A percentile compares a stretch with the other conserved stretches of the same genome.
Conservation (phyloP, 208 protist genomes). For the Leishmania aethiopica region DNA sequence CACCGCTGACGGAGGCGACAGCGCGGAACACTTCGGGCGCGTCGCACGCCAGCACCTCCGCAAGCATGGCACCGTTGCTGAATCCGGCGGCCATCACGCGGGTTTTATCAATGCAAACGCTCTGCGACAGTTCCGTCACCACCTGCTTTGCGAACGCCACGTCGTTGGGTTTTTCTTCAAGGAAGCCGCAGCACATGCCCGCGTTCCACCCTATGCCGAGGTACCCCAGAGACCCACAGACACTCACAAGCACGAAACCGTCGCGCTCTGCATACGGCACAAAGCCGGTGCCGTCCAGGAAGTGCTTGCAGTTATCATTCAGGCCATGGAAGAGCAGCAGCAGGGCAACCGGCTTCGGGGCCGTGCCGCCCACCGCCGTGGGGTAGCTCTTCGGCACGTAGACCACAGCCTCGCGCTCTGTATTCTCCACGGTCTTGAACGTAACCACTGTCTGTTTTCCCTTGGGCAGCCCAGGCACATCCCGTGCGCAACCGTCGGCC, state of each 20-base stretch:
- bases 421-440: conserved; percentile 25
- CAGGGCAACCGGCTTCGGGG: conserved; percentile 26
- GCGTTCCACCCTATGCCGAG: conserved; percentile 75
- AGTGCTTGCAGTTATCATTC: conserved; percentile 61
- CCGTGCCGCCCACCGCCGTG: not conserved
- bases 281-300: conserved; percentile 56
- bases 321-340: conserved; percentile 75
- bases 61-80: conserved; percentile 85
- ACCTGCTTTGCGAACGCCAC: conserved; percentile 47
- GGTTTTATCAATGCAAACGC: conserved; percentile 39
- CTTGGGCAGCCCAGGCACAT: conserved; percentile 22
- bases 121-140: conserved; percentile 28
- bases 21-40: conserved; percentile 43
- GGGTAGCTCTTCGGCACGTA: conserved; percentile 47
- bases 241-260: conserved; percentile 61
- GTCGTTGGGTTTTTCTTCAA: conserved; percentile 46
- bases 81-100: conserved; percentile 72
- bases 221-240: conserved; percentile 56
- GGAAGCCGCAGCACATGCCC: conserved; percentile 78
- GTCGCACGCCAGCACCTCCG: conserved; percentile 65
- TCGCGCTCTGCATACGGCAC: conserved; percentile 51
- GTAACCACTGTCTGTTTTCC: conserved; percentile 43
- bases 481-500: conserved; percentile 1
- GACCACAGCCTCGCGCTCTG: conserved; percentile 38
- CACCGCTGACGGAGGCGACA: conserved; percentile 61